Base-by-base conservation (phyloP, 2,329 filamentous ascomycete genomes). In the Fusarium goolgardi region DNA sequence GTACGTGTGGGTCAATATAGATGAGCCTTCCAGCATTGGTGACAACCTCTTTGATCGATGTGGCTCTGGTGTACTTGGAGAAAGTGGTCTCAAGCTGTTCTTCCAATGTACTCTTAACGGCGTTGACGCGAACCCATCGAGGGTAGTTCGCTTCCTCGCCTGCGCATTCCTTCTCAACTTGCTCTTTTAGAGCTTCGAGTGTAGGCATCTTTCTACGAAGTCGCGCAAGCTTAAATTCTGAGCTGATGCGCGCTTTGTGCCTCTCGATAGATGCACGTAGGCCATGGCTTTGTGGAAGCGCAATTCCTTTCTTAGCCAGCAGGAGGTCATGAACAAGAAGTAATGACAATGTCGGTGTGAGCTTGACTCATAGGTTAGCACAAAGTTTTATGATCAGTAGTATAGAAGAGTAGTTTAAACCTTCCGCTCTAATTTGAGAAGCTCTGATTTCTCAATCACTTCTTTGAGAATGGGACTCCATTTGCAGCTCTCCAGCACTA, bases 91-190 rank as follows among this genome's bases (percentile, higher is more conserved):
- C 81, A n/a, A 97, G 81, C 78, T 97, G 91, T 6, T 89, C 84
- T 20, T 90, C 84, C 7, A 97, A 76, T 0, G 85, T 90, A 13
- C 89, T 90, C 71, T 89, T 90, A 15, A 97, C 80, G 0, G 90
- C 88, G 75, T 98, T 99, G 65, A 98, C 84, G 3, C 96, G 88
- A 40, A 97, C 88, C 96, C 96, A 99, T 55, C 96, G 88, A n/a
- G 94, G 94, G 75, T 95, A 91, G 40, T 81, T 80, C 34, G 85
- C 80, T 63, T 86, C 81, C 27, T 84, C 81, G 8, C 84, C 80
- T 10, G 81, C 81, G 21, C 83, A 82, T 32, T 81, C 77, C 44
- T 79, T 75, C 59, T 88, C 84, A 53, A 93, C 80, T 59, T 86
- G 81, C 27, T 83, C 81, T 43, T 85, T 85, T 55, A 97, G 83